Conservation (phyloP, 164 flowering plant genomes). For the Chloranthus sessilifolius region DNA sequence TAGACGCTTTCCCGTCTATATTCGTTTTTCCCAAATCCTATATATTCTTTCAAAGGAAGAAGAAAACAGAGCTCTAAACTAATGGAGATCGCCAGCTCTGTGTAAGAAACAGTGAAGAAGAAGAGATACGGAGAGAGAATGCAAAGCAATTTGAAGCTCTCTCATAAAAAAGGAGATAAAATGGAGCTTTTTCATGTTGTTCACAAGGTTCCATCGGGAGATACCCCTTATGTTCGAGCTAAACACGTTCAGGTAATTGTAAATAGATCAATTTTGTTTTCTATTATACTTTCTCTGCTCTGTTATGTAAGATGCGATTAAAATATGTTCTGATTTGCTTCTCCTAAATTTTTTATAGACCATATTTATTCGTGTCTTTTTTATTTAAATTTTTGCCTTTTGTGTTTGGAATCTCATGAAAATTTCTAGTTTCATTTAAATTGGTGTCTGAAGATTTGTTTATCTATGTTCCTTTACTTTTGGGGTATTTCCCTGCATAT, state of each 20-base stretch:
- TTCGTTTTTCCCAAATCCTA: not conserved
- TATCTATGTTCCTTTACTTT: not conserved
- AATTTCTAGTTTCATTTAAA: not conserved
- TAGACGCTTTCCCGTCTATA: slow-evolving; percentile 7
- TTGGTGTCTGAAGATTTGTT: not conserved
- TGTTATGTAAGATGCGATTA: not conserved
- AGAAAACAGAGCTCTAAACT: not conserved
- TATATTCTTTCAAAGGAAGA: not conserved
- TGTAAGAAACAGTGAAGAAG: no score
- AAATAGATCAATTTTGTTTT: not conserved
- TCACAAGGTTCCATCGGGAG: slow-evolving; percentile 78
- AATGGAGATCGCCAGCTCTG: not conserved
- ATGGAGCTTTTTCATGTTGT: slow-evolving; percentile 52
- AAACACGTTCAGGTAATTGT: slow-evolving; percentile 71
- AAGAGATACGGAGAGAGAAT: not conserved
- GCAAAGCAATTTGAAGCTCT: not conserved
- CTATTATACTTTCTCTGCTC: not conserved
- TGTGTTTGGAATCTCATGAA: not conserved
- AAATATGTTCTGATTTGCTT: not conserved
- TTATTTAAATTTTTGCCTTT: not conserved
- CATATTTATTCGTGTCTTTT: not conserved
- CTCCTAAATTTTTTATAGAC: not conserved
- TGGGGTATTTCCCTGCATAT: not conserved
- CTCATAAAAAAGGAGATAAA: slow-evolving; percentile 14
- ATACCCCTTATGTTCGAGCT: slow-evolving; percentile 78